Evolutionary conservation across 139 green algal genomes (phyloP).

Genomic region (Volvox reticuliferus): DNA sequence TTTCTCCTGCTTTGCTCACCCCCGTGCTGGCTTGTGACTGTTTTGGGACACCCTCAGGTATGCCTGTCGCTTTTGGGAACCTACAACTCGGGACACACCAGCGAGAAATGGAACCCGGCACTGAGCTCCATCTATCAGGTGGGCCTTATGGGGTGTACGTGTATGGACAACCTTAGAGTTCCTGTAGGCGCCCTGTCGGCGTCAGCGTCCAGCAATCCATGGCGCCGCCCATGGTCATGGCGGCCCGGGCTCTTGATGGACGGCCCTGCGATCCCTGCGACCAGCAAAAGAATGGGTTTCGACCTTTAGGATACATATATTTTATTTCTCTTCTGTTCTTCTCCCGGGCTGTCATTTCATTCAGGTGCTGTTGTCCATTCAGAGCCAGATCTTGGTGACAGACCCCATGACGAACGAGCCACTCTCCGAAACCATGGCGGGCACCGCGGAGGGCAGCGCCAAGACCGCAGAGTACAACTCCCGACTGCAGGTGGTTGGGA

Average conservation of each 20-base stretch:
- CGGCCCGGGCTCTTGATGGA: too few relatives aligned
- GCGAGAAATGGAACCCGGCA: constrained; percentile 83
- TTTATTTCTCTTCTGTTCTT: too few relatives aligned
- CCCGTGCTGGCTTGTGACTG: neutral
- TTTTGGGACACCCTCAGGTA: constrained; percentile 50
- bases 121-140: constrained; percentile 78
- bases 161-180: neutral
- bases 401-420: constrained; percentile 77
- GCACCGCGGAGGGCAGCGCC: constrained; percentile 60
- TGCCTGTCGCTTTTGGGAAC: constrained; percentile 90
- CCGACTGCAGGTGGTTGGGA: constrained; percentile 51
- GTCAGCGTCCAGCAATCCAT: too few relatives aligned
- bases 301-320: too few relatives aligned
- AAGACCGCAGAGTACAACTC: constrained; percentile 75
- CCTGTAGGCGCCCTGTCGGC: too few relatives aligned
- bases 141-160: neutral
- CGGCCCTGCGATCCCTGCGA: too few relatives aligned
- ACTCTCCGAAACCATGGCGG: constrained; percentile 68
- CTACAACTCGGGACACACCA: constrained; percentile 76
- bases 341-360: neutral
- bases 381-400: constrained; percentile 71
- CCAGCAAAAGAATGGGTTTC: too few relatives aligned
- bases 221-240: neutral
- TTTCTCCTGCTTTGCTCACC: too few relatives aligned
- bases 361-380: constrained; percentile 84